phyloP scores from a whole-genome alignment of 306 rosid genomes.

The Ormosia semicastrata region DNA sequence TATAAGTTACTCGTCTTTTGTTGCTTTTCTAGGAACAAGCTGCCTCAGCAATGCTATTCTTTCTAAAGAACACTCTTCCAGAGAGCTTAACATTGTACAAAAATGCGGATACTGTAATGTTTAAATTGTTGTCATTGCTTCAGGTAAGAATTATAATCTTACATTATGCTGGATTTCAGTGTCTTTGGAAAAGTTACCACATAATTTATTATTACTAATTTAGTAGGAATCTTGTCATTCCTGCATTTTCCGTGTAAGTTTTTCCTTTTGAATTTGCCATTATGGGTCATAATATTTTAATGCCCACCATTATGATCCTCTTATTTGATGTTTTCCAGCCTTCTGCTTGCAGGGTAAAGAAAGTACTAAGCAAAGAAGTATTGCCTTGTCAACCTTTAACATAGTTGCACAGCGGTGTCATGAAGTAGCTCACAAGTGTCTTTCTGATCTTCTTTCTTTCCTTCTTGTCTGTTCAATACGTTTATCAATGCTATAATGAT shows the following conservation, averaged over 20 bases:
- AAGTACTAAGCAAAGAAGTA: constrained; percentile 28
- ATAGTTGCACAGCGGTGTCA: constrained; percentile 33
- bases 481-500: background rate
- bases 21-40: constrained; percentile 41
- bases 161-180: constrained; percentile 18
- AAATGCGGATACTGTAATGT: constrained; percentile 12
- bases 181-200: background rate
- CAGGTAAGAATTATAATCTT: constrained; percentile 26
- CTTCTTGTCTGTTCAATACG: constrained; percentile 2
- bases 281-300: background rate
- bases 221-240: background rate
- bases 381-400: constrained; percentile 36
- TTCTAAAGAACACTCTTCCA: constrained; percentile 47
- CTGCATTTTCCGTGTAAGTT: background rate
- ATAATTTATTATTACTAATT: background rate
- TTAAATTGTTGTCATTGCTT: constrained; percentile 27
- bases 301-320: background rate
- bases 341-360: constrained; percentile 33
- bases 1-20: background rate
- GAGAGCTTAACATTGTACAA: constrained; percentile 28
- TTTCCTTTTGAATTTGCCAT: background rate
- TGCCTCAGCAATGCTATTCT: constrained; percentile 39
- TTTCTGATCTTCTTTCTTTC: background rate
- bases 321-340: constrained; percentile 24
- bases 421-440: constrained; percentile 30